A percentile compares a stretch with the other conserved stretches of the same genome.
Conservation (phyloP, 1,139 yeast genomes). For the Magnusiomyces tetraspermus region DNA sequence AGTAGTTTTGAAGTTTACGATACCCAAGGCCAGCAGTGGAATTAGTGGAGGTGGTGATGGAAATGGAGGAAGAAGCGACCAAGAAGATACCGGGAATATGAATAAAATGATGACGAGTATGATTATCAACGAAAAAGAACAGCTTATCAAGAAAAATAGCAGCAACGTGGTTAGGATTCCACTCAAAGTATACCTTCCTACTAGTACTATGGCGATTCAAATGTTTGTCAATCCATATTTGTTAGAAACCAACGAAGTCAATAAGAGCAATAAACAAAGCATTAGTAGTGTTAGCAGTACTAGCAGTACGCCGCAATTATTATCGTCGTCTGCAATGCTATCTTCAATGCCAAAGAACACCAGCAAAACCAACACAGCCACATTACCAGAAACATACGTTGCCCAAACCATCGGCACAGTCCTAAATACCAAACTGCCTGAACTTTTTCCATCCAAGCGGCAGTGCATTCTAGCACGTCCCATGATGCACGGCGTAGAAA, state of each 20-base stretch:
- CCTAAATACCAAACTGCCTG: conserved; percentile 38
- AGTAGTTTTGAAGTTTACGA: conserved; percentile 8
- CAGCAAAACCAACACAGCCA: no score
- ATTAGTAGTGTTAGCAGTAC: no score
- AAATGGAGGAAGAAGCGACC: background rate
- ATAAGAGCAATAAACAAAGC: no score
- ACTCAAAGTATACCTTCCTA: conserved; percentile 47
- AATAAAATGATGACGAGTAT: no score
- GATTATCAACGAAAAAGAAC: no score
- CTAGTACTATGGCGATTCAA: conserved; percentile 41
- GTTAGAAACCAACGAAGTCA: background rate
- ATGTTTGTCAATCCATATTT: conserved; percentile 36
- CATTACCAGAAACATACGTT: background rate
- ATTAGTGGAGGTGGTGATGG: no score
- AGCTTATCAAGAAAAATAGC: conserved; percentile 14
- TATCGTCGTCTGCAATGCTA: no score
- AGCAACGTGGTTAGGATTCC: conserved; percentile 42
- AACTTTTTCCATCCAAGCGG: conserved; percentile 34
- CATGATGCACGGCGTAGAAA: conserved; percentile 54
- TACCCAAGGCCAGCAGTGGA: conserved; percentile 2
- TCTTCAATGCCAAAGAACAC: no score
- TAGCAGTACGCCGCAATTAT: no score
- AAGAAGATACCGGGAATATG: no score
- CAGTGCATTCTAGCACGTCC: conserved; percentile 37
- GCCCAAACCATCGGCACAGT: conserved; percentile 37